Evolutionary conservation across 1,284 basidiomycete genomes (phyloP), one percentile per base, ranked within the genome.

Genomic region (Cryptococcus amylolentus): DNA sequence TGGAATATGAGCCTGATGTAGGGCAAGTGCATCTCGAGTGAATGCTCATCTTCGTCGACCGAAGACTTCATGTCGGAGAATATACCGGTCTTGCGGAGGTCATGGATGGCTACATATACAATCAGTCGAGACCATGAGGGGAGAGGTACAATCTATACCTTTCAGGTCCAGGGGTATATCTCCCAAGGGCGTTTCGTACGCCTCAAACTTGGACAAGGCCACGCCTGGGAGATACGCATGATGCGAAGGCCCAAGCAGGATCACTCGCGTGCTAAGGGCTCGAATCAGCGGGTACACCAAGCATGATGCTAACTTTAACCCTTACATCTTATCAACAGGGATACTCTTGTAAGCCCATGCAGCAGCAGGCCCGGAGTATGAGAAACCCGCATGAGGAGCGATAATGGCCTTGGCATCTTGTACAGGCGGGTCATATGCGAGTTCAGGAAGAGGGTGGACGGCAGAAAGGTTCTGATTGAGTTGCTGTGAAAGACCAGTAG

Each of bases 361-460:
- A 1, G 96, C 95, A 2, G 93, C 83, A 6, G 86, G 86, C 26
- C 96, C 96, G 55, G 93, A 97, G 76, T 97, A 98, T 2, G 86
- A 83, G 77, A 95, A 98, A 4, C 96, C 96, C 1, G 96, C 96
- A 76, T 99, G 96, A 91, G 96, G 96, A n/a, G 88, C 94, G 56
- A 99, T 96, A 71, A 98, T 83, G 9, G 93, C 95, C 76, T 91
- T 95, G 70, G 87, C 90, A 13, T 85, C 83, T 40, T 78, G 68
- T 55, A 95, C 80, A 1, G 94, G 93, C 31, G 84, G 82, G 0
- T 66, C 56, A 55, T 83, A 87, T 74, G 68, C 31, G 74, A 79
- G 58, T 77, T 82, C 54, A 71, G 79, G 35, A 41, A 79, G 67
- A 7, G 83, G 73, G 18, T 80, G 70, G 3, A 91, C 91, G 16